These are phyloP conservation scores for Aspergillus costaricaensis DNA, from an alignment of 2,329 filamentous ascomycete species.

Conservation along the genomic window DNA sequence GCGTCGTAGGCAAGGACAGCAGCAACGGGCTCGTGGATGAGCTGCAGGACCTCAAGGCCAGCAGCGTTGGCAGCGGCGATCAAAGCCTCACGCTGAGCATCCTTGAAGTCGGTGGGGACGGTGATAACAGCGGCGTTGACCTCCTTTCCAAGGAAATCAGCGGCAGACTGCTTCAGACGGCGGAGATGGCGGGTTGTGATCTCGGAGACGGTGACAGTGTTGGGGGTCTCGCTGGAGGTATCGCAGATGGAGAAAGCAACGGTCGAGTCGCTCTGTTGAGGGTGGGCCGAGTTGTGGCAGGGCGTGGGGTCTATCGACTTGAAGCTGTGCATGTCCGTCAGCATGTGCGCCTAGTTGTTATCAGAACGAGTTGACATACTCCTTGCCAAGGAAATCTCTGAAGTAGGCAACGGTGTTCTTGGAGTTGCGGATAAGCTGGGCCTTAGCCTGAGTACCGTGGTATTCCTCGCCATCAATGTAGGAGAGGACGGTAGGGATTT, in stretches of 20 bases:
- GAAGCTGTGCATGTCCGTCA: conserved; percentile 57
- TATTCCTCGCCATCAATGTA: conserved; percentile 97
- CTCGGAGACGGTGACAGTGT: conserved; percentile 75
- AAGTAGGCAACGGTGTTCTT: conserved; percentile 95
- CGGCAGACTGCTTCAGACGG: conserved; percentile 77
- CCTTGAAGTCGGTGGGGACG: conserved; percentile 88
- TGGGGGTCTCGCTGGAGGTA: conserved; percentile 64
- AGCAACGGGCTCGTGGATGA: conserved; percentile 88
- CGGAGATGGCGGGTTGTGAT: conserved; percentile 81
- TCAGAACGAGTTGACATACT: conserved; percentile 55
- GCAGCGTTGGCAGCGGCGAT: conserved; percentile 75
- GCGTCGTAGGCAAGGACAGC: conserved; percentile 90
- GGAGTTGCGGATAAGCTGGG: conserved; percentile 87
- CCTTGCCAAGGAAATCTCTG: conserved; percentile 91
- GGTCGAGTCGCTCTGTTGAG: conserved; percentile 69
- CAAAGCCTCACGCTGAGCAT: conserved; percentile 81
- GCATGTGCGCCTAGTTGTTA: conserved; percentile 7
- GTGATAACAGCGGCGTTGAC: conserved; percentile 95
- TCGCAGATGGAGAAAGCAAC: conserved; percentile 85
- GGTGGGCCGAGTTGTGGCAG: conserved; percentile 90
- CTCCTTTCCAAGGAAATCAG: conserved; percentile 88
- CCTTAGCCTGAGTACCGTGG: conserved; percentile 92
- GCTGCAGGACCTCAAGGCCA: conserved; percentile 84
- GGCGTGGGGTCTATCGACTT: conserved; percentile 95
- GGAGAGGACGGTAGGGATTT: conserved; percentile 91